Evolutionary conservation across 2,329 filamentous ascomycete genomes (phyloP), one percentile per base, ranked within the genome.

Genomic region (Sclerotinia minor): DNA sequence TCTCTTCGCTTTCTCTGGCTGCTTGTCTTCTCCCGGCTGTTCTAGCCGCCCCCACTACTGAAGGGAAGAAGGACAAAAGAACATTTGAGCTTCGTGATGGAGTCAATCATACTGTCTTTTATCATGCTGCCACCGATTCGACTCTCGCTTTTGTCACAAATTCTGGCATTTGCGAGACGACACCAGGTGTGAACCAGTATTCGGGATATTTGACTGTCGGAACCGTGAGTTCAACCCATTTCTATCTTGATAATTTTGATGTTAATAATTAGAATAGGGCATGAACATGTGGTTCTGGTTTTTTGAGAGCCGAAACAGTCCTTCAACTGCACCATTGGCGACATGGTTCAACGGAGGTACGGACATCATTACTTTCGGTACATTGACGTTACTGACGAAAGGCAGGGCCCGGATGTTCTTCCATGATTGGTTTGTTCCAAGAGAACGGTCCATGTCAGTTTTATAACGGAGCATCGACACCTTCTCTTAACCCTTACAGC

Each of bases 391-490:
- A 49, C 35, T 67, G 29, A 67, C 32, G 11, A 13, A 7, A 3
- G n/a, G 21, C 24, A 67, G 65, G 81, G 0, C 81, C 81, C 1
- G 81, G 82, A 0, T 81, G 79, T 49, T 80, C 78, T 3, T 88
- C 85, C 66, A 82, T 90, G 80, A 82, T 86, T 67, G 87, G 87
- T 24, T 80, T 90, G 71, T 89, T 89, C 73, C 79, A 81, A 69
- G 80, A 81, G 69, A 79, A 81, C 69, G 80, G 80, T 0, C 79
- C 81, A 6, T 83, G 80, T 64, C 75, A 76, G 45, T 78, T 80
- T 63, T 73, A 79, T 61, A 77, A 81, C 26, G 77, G 79, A 15
- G 76, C 79, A 35, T 77, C 77, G 4, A 79, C 74, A 13, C 80
- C 81, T 1, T 78, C 77, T 6, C 67, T 79, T 53, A 83, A 83